Conservation (phyloP, 164 flowering plant genomes). For the Amborella trichopoda region DNA sequence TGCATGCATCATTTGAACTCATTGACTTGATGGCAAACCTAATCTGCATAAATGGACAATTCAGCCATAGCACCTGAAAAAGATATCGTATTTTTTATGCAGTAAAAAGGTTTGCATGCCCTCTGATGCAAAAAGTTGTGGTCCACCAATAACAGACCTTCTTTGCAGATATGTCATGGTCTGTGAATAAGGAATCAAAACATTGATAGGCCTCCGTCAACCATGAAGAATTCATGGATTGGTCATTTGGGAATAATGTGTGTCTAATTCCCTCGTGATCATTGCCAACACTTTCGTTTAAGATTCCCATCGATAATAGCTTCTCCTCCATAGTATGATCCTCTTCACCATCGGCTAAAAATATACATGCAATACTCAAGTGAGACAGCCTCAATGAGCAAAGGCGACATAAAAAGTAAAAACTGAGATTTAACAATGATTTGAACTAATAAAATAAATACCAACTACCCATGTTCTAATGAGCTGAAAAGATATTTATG, state of each 20-base stretch:
- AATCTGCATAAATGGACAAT: constrained; percentile 39
- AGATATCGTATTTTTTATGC: neutral
- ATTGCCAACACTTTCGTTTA: constrained; percentile 19
- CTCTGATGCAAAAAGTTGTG: neutral
- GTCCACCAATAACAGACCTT: constrained; percentile 31
- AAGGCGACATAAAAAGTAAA: no score
- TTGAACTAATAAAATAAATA: no score
- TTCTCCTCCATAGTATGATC: constrained; percentile 49
- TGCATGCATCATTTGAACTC: constrained; percentile 42
- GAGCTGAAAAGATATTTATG: no score
- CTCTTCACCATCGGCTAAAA: constrained; percentile 16
- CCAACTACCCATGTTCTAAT: no score
- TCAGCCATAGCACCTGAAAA: constrained; percentile 1
- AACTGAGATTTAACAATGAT: no score
- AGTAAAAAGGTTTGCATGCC: neutral
- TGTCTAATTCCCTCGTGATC: constrained; percentile 10
- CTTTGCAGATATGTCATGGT: constrained; percentile 36
- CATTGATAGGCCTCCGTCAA: constrained; percentile 21
- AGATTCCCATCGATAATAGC: constrained; percentile 55
- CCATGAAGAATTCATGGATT: constrained; percentile 15
- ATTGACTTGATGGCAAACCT: constrained; percentile 46
- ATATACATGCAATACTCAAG: no score
- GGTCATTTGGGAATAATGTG: constrained; percentile 4
- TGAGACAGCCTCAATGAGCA: no score
- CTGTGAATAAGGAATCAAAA: constrained; percentile 12